phyloP scores from a whole-genome alignment of 352 stramenopile genomes.

The Pythium rhizo-oryzae region DNA sequence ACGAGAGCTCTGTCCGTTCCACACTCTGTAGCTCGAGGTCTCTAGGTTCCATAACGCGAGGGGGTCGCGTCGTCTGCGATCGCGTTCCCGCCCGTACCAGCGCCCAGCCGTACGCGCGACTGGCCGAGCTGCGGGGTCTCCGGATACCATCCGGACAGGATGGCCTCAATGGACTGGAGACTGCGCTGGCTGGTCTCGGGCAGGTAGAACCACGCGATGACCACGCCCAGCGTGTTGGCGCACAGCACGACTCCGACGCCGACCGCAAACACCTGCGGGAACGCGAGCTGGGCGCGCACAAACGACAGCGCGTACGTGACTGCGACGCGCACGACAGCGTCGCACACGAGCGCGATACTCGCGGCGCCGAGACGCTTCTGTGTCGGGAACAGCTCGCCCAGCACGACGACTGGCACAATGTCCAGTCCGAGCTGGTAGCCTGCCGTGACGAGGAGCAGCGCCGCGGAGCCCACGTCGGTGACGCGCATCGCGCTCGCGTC shows the following conservation, averaged over 20 bases:
- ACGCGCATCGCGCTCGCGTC: slow-evolving; percentile 32
- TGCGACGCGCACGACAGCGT: slow-evolving; percentile 44
- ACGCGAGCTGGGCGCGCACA: slow-evolving; percentile 39
- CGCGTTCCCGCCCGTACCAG: slow-evolving; percentile 19
- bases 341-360: slow-evolving; percentile 70
- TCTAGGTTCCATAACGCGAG: slow-evolving; percentile 17
- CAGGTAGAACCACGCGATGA: slow-evolving; percentile 67
- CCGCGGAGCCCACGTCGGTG: slow-evolving; percentile 60
- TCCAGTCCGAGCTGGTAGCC: slow-evolving; percentile 70
- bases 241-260: slow-evolving; percentile 43
- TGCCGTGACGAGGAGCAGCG: slow-evolving; percentile 63
- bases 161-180: slow-evolving; percentile 82
- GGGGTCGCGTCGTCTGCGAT: not conserved
- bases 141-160: slow-evolving; percentile 72
- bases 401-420: slow-evolving; percentile 55
- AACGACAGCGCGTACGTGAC: slow-evolving; percentile 41
- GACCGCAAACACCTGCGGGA: slow-evolving; percentile 40
- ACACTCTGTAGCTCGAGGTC: too few species aligned
- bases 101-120: slow-evolving; percentile 53
- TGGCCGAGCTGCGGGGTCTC: slow-evolving; percentile 58
- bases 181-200: slow-evolving; percentile 77
- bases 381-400: slow-evolving; percentile 75
- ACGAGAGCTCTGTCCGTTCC: not conserved
- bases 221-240: slow-evolving; percentile 47
- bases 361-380: slow-evolving; percentile 62